A percentile compares a stretch with the other conserved stretches of the same genome.
These are phyloP conservation scores for Nemania bipapillata DNA, from an alignment of 2,329 filamentous ascomycete genomes.

Conservation along the genomic window DNA sequence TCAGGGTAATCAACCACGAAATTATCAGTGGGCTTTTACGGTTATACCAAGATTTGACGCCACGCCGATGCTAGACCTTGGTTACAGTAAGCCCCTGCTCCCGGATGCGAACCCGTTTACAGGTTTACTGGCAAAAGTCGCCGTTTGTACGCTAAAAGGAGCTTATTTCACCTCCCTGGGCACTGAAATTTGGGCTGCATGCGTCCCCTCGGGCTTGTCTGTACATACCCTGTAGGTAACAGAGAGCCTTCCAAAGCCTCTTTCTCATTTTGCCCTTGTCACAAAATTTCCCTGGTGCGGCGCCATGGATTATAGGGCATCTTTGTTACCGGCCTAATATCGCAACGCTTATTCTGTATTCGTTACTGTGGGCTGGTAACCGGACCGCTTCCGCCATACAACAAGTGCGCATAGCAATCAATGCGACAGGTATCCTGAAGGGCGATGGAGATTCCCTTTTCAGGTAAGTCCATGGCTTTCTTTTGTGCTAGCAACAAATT, in stretches of 20 bases:
- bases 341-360: not conserved
- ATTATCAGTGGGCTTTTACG: conserved; percentile 33
- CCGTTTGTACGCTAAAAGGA: conserved; percentile 17
- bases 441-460: conserved; percentile 15
- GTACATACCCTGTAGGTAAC: conserved; percentile 34
- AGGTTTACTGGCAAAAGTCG: conserved; percentile 16
- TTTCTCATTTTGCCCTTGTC: conserved; percentile 15
- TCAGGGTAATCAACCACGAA: conserved; percentile 25
- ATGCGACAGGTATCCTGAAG: not conserved
- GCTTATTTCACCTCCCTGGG: conserved; percentile 28
- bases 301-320: conserved; percentile 22
- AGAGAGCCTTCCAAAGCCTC: not conserved
- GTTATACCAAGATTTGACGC: conserved; percentile 25
- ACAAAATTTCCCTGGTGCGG: conserved; percentile 17
- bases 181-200: conserved; percentile 28
- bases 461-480: conserved; percentile 1
- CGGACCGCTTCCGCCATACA: conserved; percentile 26
- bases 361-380: conserved; percentile 18
- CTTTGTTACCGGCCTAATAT: not conserved
- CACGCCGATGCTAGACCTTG: conserved; percentile 4
- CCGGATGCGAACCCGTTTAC: conserved; percentile 29
- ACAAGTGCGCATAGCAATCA: too few species aligned
- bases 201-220: conserved; percentile 20
- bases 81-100: conserved; percentile 38
- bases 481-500: conserved; percentile 11